phyloP scores from a whole-genome alignment of 2,329 filamentous ascomycete genomes.

The Metarhizium album region DNA sequence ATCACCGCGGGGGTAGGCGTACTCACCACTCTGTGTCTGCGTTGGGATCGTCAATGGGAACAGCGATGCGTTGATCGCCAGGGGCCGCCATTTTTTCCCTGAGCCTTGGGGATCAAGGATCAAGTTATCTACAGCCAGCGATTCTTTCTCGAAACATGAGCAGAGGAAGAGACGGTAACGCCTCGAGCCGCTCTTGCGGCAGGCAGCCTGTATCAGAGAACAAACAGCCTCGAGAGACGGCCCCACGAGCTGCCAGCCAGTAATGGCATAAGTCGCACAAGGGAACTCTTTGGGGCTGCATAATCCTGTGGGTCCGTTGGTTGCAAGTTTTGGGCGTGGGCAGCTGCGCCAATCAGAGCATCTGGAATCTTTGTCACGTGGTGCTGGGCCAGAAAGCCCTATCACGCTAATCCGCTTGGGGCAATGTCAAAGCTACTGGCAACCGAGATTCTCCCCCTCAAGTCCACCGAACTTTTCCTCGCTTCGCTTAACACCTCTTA shows the following conservation, averaged over 20 bases:
- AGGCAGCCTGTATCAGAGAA: conserved; percentile 1
- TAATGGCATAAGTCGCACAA: conserved; percentile 7
- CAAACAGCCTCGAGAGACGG: background rate
- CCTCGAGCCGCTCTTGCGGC: background rate
- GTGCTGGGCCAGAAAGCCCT: conserved; percentile 25
- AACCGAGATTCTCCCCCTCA: conserved; percentile 22
- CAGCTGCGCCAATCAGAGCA: conserved; percentile 11
- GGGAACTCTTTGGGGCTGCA: conserved; percentile 5
- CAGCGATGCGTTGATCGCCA: conserved; percentile 54
- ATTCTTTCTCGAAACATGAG: background rate
- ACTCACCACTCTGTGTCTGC: conserved; percentile 92
- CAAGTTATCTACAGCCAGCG: background rate
- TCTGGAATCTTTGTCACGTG: conserved; percentile 23
- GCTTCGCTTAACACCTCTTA: conserved; percentile 34
- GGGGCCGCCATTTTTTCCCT: conserved; percentile 45
- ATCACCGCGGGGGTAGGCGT: conserved; percentile 13
- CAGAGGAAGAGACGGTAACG: background rate
- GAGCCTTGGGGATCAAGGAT: no score
- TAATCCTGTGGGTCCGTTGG: conserved; percentile 4
- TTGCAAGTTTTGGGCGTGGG: background rate
- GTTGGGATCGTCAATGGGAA: conserved; percentile 89
- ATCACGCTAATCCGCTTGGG: conserved; percentile 25
- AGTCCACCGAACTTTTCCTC: conserved; percentile 38
- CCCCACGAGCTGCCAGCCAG: background rate
- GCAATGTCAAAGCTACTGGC: conserved; percentile 27